phyloP scores from a whole-genome alignment of 352 stramenopile species.

The Discostella stelligera region DNA sequence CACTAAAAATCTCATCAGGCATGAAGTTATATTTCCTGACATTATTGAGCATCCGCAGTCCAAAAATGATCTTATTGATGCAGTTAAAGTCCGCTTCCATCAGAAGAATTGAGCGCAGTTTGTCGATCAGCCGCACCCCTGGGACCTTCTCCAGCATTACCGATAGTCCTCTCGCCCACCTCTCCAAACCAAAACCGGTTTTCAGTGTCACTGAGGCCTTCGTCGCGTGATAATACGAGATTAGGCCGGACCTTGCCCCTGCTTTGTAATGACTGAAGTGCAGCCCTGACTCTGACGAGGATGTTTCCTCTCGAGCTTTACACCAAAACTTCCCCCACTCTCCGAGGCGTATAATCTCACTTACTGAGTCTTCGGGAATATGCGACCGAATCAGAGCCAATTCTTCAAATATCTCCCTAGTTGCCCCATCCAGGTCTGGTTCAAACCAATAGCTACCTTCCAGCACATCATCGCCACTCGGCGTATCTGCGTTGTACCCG shows the following conservation, averaged over 20 bases:
- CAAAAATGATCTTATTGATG: too few species aligned
- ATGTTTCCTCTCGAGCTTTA: too few species aligned
- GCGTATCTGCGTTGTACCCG: slow-evolving; percentile 5
- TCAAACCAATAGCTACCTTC: not conserved
- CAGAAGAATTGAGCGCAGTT: slow-evolving; percentile 32
- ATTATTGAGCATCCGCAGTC: slow-evolving; percentile 15
- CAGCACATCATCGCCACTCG: not conserved
- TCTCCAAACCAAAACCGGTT: slow-evolving; percentile 6
- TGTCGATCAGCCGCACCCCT: slow-evolving; percentile 16
- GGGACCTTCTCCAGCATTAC: too few species aligned
- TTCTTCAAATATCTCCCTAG: too few species aligned
- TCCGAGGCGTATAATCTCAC: too few species aligned
- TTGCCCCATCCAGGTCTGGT: not conserved
- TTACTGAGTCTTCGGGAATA: not conserved
- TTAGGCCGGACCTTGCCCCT: too few species aligned
- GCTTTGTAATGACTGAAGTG: too few species aligned
- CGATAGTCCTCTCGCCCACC: slow-evolving; percentile 28
- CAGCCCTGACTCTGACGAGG: slow-evolving; percentile 35
- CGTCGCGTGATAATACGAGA: slow-evolving; percentile 25
- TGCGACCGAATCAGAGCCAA: not conserved
- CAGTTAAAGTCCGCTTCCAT: too few species aligned
- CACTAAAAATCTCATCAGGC: slow-evolving; percentile 22
- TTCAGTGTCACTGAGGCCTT: too few species aligned
- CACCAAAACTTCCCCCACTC: too few species aligned
- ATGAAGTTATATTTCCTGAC: too few species aligned